Conservation (phyloP, 345 rosid genomes). For the Melastoma malabathricum region DNA sequence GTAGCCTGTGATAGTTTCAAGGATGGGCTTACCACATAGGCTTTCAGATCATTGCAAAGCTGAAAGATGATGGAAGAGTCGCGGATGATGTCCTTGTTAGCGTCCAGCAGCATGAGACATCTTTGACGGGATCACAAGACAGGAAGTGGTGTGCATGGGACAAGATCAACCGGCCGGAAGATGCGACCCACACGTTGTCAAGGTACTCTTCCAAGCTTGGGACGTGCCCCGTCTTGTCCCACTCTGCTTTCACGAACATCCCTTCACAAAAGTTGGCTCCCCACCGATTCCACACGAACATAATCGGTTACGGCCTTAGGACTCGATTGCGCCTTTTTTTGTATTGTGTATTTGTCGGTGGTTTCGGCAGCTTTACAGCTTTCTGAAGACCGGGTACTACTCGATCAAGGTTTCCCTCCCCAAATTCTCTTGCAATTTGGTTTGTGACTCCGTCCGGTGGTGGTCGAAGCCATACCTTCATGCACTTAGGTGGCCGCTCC, state of each 20-base stretch:
- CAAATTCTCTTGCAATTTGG: conserved; percentile 27
- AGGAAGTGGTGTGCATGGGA: conserved; percentile 15
- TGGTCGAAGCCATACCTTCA: conserved; percentile 31
- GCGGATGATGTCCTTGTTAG: conserved; percentile 16
- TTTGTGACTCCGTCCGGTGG: conserved; percentile 13
- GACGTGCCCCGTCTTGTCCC: conserved; percentile 18
- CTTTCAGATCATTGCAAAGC: conserved; percentile 36
- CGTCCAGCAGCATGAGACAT: conserved; percentile 1
- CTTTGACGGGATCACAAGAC: conserved; percentile 4
- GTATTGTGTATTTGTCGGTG: background rate
- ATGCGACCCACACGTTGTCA: conserved; percentile 31
- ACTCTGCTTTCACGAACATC: conserved; percentile 33
- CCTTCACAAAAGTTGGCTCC: conserved; percentile 42
- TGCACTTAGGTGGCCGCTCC: conserved; percentile 25
- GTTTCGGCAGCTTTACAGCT: conserved; percentile 17
- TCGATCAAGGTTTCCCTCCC: conserved; percentile 12
- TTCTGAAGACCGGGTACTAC: conserved; percentile 18
- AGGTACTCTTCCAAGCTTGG: conserved; percentile 34
- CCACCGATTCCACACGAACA: conserved; percentile 8
- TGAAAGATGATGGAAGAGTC: conserved; percentile 26
- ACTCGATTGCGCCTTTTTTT: background rate
- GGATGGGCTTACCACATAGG: conserved; percentile 26
- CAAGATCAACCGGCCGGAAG: conserved; percentile 24
- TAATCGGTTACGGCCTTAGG: background rate
- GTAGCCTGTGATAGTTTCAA: background rate